phyloP scores from a whole-genome alignment of 2,329 filamentous ascomycete species.

The Lecanoromycetidae sp. region DNA sequence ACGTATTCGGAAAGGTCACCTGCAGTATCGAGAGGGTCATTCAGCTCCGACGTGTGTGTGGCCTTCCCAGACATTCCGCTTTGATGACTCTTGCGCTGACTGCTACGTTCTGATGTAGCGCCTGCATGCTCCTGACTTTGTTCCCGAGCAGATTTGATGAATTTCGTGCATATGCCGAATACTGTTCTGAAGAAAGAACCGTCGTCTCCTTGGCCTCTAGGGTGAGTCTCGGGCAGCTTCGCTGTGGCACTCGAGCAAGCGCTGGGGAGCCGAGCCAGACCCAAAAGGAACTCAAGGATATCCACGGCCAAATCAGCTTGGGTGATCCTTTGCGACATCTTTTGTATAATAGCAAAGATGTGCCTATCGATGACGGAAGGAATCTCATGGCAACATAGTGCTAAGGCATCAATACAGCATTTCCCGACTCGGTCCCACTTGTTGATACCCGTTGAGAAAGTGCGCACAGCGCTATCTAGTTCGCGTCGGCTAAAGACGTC shows the following conservation, averaged over 20 bases:
- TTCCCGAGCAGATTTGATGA: constrained; percentile 77
- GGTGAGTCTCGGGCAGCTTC: constrained; percentile 37
- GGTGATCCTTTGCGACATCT: constrained; percentile 93
- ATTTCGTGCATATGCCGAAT: constrained; percentile 89
- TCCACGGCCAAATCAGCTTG: constrained; percentile 85
- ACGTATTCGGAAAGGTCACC: constrained; percentile 80
- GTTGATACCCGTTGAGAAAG: constrained; percentile 74
- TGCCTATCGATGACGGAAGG: constrained; percentile 77
- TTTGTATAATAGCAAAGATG: constrained; percentile 73
- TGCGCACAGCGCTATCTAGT: constrained; percentile 76
- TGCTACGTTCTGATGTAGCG: constrained; percentile 22
- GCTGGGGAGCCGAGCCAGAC: constrained; percentile 70
- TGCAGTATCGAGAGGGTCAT: constrained; percentile 21
- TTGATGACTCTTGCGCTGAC: constrained; percentile 29
- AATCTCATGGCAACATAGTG: constrained; percentile 89
- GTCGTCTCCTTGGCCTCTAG: constrained; percentile 82
- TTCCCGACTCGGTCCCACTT: constrained; percentile 79
- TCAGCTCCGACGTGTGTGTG: constrained; percentile 20
- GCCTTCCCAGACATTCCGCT: constrained; percentile 35
- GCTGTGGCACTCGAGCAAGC: constrained; percentile 31
- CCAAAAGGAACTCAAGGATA: constrained; percentile 88
- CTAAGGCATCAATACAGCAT: constrained; percentile 86
- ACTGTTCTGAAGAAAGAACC: constrained; percentile 58
- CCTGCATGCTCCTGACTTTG: constrained; percentile 28
- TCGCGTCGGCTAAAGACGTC: constrained; percentile 71